A percentile compares a stretch with the other conserved stretches of the same genome.
Conservation (phyloP, 441 rosid genomes). For the Iberis amara region DNA sequence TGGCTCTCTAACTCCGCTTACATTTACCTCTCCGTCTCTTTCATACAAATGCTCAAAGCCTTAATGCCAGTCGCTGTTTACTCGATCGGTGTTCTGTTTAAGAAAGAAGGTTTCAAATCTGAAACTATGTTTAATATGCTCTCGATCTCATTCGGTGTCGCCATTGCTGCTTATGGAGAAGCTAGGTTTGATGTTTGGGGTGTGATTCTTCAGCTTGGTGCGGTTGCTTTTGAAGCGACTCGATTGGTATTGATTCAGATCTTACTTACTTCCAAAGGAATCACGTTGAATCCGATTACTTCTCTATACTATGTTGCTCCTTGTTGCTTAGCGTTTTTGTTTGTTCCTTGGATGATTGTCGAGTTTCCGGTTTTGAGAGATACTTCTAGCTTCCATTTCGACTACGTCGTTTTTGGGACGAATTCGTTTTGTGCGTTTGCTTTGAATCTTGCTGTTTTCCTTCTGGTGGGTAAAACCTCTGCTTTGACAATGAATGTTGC, state of each 20-base stretch:
- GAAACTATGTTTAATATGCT: constrained; percentile 77
- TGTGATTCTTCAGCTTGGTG: constrained; percentile 57
- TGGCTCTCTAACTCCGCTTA: too few species aligned
- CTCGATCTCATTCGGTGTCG: constrained; percentile 49
- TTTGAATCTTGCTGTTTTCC: constrained; percentile 76
- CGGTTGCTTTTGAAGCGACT: constrained; percentile 84
- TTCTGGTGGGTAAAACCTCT: constrained; percentile 86
- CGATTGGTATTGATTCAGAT: constrained; percentile 83
- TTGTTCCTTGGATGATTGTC: constrained; percentile 77
- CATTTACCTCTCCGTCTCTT: constrained; percentile 67
- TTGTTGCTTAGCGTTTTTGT: constrained; percentile 68
- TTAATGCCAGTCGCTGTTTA: constrained; percentile 91
- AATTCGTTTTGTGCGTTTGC: constrained; percentile 83
- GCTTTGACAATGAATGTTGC: constrained; percentile 97
- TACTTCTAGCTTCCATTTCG: constrained; percentile 67
- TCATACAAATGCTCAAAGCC: constrained; percentile 88
- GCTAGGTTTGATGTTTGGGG: constrained; percentile 75
- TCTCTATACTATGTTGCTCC: constrained; percentile 79
- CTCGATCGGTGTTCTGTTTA: constrained; percentile 64
- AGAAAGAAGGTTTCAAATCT: constrained; percentile 52
- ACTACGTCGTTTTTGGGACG: constrained; percentile 68
- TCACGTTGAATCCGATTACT: constrained; percentile 72
- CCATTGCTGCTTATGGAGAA: too few species aligned
- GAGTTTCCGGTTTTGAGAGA: constrained; percentile 63
- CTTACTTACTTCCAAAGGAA: constrained; percentile 71